phyloP scores from a whole-genome alignment of 2,329 filamentous ascomycete genomes.

The Aspergillus costaricaensis region DNA sequence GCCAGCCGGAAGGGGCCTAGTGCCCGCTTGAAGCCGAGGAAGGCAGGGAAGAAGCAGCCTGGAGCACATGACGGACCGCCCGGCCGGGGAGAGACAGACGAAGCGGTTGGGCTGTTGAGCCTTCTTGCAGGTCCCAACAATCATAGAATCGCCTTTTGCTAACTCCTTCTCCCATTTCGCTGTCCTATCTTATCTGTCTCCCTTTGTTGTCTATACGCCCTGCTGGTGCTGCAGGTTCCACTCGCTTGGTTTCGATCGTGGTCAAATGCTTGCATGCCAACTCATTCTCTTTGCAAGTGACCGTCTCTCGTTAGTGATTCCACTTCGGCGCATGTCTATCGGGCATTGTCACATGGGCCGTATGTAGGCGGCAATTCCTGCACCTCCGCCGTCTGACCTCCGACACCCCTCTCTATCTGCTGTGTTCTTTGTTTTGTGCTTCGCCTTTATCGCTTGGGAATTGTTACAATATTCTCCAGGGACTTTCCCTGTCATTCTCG shows the following conservation, averaged over 20 bases:
- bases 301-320: constrained; percentile 10
- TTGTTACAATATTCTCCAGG: constrained; percentile 15
- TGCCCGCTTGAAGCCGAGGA: constrained; percentile 9
- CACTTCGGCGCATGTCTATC: constrained; percentile 21
- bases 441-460: constrained; percentile 8
- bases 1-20: constrained; percentile 5
- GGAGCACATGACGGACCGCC: constrained; percentile 3
- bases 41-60: constrained; percentile 8
- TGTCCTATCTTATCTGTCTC: background rate
- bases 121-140: constrained; percentile 17
- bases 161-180: constrained; percentile 5
- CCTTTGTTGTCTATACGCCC: background rate
- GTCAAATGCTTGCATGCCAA: constrained; percentile 6
- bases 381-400: constrained; percentile 25
- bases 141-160: background rate
- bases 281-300: background rate
- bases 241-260: constrained; percentile 7
- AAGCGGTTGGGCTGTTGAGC: constrained; percentile 24
- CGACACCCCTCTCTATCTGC: constrained; percentile 20
- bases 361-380: constrained; percentile 36
- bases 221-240: background rate
- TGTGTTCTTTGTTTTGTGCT: constrained; percentile 13
- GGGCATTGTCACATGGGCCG: constrained; percentile 39
- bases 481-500: constrained; percentile 21
- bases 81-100: constrained; percentile 3